A percentile compares a stretch with the other conserved stretches of the same genome.
Conservation (phyloP, 192 early-diverging fungal genomes). For the Coemansia biformis region DNA sequence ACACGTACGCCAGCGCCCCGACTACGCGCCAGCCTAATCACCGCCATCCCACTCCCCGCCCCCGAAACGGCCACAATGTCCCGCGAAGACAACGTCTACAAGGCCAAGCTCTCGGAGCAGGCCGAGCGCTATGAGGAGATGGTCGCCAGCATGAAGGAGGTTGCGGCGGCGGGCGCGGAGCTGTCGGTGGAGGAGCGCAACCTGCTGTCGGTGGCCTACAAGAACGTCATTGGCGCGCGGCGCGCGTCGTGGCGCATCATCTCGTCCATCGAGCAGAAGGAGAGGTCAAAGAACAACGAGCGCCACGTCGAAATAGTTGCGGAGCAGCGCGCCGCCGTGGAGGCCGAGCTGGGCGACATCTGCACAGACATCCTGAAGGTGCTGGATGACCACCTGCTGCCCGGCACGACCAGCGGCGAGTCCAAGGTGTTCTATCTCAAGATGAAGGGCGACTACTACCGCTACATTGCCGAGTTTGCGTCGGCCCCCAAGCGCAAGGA, state of each 20-base stretch:
- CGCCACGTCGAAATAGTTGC: constrained; percentile 80
- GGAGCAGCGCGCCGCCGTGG: constrained; percentile 88
- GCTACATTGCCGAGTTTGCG: constrained; percentile 98
- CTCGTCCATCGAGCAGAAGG: constrained; percentile 95
- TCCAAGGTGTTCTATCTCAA: constrained; percentile 99
- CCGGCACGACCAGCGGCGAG: constrained; percentile 83
- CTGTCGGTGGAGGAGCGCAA: constrained; percentile 97
- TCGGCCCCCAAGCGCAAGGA: constrained; percentile 79
- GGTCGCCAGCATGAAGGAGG: constrained; percentile 70
- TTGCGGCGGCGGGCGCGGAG: constrained; percentile 57
- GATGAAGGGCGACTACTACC: constrained; percentile 99
- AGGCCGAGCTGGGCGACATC: constrained; percentile 88
- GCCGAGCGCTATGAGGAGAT: constrained; percentile 99
- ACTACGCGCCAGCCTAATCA: too few relatives aligned
- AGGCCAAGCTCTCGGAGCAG: constrained; percentile 98
- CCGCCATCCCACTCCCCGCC: background rate
- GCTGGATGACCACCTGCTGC: constrained; percentile 81
- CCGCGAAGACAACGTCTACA: constrained; percentile 84
- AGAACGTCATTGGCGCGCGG: constrained; percentile 97
- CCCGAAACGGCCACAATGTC: constrained; percentile 15
- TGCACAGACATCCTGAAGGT: constrained; percentile 93
- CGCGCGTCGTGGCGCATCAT: constrained; percentile 97
- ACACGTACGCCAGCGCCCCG: too few relatives aligned
- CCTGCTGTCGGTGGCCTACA: constrained; percentile 95
- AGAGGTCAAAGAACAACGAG: constrained; percentile 81